Evolutionary conservation across 306 rosid species (phyloP).

Genomic region (Castanospermum australe): DNA sequence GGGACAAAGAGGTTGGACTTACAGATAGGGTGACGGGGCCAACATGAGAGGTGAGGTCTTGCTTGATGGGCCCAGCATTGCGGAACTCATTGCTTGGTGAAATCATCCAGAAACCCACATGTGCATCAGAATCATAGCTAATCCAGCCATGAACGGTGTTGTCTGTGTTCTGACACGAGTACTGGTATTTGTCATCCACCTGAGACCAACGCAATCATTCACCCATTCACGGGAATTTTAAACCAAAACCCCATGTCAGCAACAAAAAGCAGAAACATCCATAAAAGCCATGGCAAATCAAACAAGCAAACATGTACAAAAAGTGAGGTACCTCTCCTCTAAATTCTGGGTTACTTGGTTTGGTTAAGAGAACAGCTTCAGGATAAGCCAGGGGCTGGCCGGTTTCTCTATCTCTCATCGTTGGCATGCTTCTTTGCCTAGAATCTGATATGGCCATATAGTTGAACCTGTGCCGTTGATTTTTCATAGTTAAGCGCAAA

Average conservation of each 20-base stretch:
- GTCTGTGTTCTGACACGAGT: slow-evolving; percentile 57
- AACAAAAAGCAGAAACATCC: background rate
- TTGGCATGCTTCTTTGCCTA: slow-evolving; percentile 73
- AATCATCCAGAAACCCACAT: slow-evolving; percentile 82
- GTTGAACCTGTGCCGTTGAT: slow-evolving; percentile 42
- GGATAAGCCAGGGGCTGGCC: slow-evolving; percentile 60
- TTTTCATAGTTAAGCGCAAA: background rate
- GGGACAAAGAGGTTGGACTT: slow-evolving; percentile 6
- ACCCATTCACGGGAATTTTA: slow-evolving; percentile 15
- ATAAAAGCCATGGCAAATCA: background rate
- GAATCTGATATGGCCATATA: slow-evolving; percentile 70
- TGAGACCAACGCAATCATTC: slow-evolving; percentile 28
- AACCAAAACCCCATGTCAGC: background rate
- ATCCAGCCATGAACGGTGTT: slow-evolving; percentile 83
- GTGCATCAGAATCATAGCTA: slow-evolving; percentile 31
- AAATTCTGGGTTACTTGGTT: slow-evolving; percentile 43
- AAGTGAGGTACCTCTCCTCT: slow-evolving; percentile 63
- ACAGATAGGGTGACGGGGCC: slow-evolving; percentile 78
- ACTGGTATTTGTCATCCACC: slow-evolving; percentile 97
- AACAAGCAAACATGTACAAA: background rate
- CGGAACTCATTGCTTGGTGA: slow-evolving; percentile 78
- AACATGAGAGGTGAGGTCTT: slow-evolving; percentile 89
- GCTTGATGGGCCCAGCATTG: slow-evolving; percentile 77
- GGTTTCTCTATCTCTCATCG: slow-evolving; percentile 40
- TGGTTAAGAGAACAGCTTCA: slow-evolving; percentile 72